Evolutionary conservation across 2,329 filamentous ascomycete genomes (phyloP).

Genomic region (Xylaria sp.): DNA sequence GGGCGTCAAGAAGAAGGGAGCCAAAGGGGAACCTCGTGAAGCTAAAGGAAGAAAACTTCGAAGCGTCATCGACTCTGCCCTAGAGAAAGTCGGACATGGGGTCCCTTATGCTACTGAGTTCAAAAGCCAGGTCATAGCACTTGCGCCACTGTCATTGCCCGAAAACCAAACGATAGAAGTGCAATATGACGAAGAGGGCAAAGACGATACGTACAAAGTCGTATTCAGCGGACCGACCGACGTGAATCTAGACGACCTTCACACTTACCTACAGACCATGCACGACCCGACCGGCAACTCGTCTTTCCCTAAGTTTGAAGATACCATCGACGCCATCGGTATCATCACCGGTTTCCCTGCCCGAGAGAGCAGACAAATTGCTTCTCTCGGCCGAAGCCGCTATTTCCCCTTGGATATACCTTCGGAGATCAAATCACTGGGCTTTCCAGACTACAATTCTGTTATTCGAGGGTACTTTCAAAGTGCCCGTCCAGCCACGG

Average conservation of each 20-base stretch:
- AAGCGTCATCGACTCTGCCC: slow-evolving; percentile 43
- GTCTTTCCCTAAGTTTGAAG: slow-evolving; percentile 52
- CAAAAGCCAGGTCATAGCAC: slow-evolving; percentile 51
- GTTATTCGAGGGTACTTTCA: slow-evolving; percentile 59
- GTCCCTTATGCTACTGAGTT: slow-evolving; percentile 51
- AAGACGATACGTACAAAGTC: slow-evolving; percentile 44
- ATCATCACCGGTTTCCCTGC: slow-evolving; percentile 53
- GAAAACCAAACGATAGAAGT: slow-evolving; percentile 40
- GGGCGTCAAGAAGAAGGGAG: slow-evolving; percentile 23
- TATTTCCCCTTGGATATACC: slow-evolving; percentile 49
- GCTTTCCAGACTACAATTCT: slow-evolving; percentile 37
- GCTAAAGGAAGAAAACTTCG: slow-evolving; percentile 49
- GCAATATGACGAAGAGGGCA: slow-evolving; percentile 39
- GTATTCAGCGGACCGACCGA: slow-evolving; percentile 45
- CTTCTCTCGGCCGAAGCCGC: slow-evolving; percentile 50
- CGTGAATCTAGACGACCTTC: slow-evolving; percentile 44
- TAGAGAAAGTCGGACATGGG: slow-evolving; percentile 40
- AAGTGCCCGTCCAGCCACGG: slow-evolving; percentile 56
- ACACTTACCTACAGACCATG: slow-evolving; percentile 50
- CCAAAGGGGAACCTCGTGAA: slow-evolving; percentile 28
- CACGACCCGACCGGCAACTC: slow-evolving; percentile 39
- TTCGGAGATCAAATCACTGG: slow-evolving; percentile 34
- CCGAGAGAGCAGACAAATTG: slow-evolving; percentile 40
- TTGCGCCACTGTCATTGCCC: slow-evolving; percentile 42
- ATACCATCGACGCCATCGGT: slow-evolving; percentile 54